Base-by-base conservation (phyloP, 176 grass and related monocot species). In the Cenchrus fungigraminus region DNA sequence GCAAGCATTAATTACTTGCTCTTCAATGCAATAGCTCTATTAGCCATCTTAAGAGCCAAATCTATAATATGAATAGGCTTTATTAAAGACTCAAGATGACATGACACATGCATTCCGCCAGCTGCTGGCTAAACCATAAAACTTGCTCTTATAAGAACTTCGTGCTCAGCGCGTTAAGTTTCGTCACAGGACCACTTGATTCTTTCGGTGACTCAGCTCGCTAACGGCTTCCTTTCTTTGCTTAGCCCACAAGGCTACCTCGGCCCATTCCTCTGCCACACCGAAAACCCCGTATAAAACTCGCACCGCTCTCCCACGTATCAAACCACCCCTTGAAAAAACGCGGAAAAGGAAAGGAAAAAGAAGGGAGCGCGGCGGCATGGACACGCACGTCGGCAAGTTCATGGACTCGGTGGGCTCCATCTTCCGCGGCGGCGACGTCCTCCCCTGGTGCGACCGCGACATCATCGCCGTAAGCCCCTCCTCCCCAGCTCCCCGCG, bases 391-490 rank as follows among this genome's bases (percentile, higher is more conserved):
- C 62, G 86, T 91, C 50, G 91, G 89, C 34, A 85, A 72, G 14
- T 75, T 97, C 79, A 66, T 91, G 43, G 89, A 91, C 74, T 90
- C 94, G 16, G 89, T 97, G 63, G 89, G 91, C n/a, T 93, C 94
- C 25, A 50, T 95, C 71, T 96, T 97, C 91, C 86, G 79, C 77
- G 89, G 94, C 71, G 12, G 82, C 64, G 94, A 91, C 68, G 83
- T 74, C 87, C 86, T 97, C 19, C 94, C 91, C 67, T 91, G 87
- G 78, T 97, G 94, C 87, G 91, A 97, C 68, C 89, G 73, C 73
- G 91, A 93, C 62, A 80, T 97, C 77, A 97, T 97, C 84, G 84
- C 91, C 52, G 91, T 97, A 86, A 94, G 91, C 61, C 71, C 9
- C 81, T 15, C 19, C 54, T 13, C n/a, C 3, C 12, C 54, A 22